Conservation (phyloP, 2,329 filamentous ascomycete species). For the Arachnopeziza araneosa region DNA sequence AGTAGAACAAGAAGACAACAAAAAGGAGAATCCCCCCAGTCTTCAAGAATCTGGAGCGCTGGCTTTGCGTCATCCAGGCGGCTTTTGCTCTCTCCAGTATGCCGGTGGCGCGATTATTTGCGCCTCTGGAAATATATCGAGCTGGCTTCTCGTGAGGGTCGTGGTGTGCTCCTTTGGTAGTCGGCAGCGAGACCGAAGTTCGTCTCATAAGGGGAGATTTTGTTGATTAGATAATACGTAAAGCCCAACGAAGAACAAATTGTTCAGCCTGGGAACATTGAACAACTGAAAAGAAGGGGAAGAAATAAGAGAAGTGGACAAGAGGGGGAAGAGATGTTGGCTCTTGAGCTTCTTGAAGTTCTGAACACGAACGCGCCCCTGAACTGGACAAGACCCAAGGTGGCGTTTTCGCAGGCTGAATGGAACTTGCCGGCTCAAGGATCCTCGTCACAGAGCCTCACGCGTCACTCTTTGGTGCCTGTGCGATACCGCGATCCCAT, state of each 20-base stretch:
- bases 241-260: constrained; percentile 4
- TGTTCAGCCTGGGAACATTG: constrained; percentile 2
- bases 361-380: constrained; percentile 1
- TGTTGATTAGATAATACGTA: background rate
- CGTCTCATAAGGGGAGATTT: constrained; percentile 49
- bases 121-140: constrained; percentile 48
- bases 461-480: constrained; percentile 14
- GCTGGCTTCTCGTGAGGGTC: constrained; percentile 62
- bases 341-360: constrained; percentile 3
- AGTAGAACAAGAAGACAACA: constrained; percentile 58
- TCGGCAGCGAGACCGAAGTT: constrained; percentile 59
- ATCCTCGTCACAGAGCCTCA: background rate
- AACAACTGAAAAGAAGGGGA: background rate
- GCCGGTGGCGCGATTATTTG: constrained; percentile 34
- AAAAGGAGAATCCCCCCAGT: constrained; percentile 56
- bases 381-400: background rate
- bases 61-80: constrained; percentile 57
- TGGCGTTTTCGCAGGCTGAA: background rate
- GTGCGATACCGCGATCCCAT: constrained; percentile 1
- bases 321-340: constrained; percentile 6
- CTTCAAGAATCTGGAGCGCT: constrained; percentile 61
- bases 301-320: background rate
- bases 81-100: constrained; percentile 51
- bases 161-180: constrained; percentile 45
- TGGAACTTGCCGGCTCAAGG: background rate